These are phyloP conservation scores for Vitis riparia DNA, from an alignment of 164 flowering plant genomes.

Conservation along the genomic window DNA sequence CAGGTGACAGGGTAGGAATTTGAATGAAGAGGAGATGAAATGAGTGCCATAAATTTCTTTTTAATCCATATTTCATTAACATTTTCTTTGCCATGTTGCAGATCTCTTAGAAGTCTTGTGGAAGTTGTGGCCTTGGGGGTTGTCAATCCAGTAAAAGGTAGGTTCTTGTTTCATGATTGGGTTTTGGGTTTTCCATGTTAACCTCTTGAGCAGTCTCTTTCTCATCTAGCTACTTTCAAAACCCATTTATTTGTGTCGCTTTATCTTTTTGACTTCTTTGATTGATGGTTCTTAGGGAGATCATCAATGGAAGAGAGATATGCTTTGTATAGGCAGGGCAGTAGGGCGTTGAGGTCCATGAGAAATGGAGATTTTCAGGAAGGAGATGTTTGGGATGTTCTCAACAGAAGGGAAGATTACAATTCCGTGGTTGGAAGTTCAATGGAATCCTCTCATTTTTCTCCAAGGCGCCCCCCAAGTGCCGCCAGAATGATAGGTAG, in stretches of 20 bases:
- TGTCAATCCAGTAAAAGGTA: constrained; percentile 5
- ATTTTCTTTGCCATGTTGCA: constrained; percentile 11
- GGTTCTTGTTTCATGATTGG: constrained; percentile 1
- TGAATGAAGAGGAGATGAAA: not conserved
- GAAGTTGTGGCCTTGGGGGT: not conserved
- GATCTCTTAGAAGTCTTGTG: constrained; percentile 7
- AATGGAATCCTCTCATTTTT: not conserved
- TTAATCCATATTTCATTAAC: not conserved
- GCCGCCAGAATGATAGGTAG: constrained; percentile 46
- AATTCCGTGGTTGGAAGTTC: not conserved
- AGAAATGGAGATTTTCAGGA: constrained; percentile 50
- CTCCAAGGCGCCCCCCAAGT: constrained; percentile 19
- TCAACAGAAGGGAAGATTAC: constrained; percentile 11
- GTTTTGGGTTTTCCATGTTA: not conserved
- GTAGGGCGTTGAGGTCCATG: constrained; percentile 26
- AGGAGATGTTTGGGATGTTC: constrained; percentile 45
- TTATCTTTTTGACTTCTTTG: not conserved
- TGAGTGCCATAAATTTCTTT: no score
- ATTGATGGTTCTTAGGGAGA: not conserved
- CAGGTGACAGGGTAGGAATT: constrained; percentile 1
- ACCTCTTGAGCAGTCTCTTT: not conserved
- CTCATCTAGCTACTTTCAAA: not conserved
- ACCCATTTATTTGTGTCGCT: no score
- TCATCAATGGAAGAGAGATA: constrained; percentile 24
- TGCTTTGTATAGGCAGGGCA: constrained; percentile 17